Base-by-base conservation (phyloP, 2,329 filamentous ascomycete genomes). In the Chaetomiaceae sp. region DNA sequence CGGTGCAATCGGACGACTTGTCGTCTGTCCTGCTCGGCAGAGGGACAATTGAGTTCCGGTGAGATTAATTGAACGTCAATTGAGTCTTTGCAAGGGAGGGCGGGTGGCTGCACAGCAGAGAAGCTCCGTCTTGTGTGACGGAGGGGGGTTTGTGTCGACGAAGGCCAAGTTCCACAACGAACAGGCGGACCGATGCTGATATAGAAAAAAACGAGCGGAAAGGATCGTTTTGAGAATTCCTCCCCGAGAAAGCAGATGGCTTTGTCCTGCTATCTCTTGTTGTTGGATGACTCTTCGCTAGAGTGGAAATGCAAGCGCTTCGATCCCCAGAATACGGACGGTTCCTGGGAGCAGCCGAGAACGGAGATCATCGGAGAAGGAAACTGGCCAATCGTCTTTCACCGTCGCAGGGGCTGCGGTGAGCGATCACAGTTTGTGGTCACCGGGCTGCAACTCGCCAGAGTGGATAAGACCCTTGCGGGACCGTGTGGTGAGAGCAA, bases 341-440 rank as follows among this genome's bases (percentile, higher is more conserved):
- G 54, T 56, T 45, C 55, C 49, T 57, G 45, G 55, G 33, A 52
- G 51, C 50, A 59, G 59, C 62, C 62, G 62, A 62, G 61, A 64
- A 61, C 62, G 61, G 62, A 64, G 62, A 62, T 60, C 60, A 52
- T 54, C 55, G 47, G 53, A 48, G 45, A 44, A 45, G 45, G 14
- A 27, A 33, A 3, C 34, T 36, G 55, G 49, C 62, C 62, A 64
- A 64, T 64, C 57, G 56, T 64, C 56, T 62, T 62, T 61, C 58
- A 62, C 61, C 38, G 57, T 57, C 41, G 34, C 27, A 32, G 51
- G 53, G 52, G 48, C 48, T 57, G 46, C 48, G 51, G 45, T 51
- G 48, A 50, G 43, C 23, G 51, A 27, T 40, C 41, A 46, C 53
- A 51, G 48, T 47, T 47, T 51, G 50, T 53, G 48, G 57, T 49